Conservation (phyloP, 768 basidiomycete species). For the Nidularia sp. region DNA sequence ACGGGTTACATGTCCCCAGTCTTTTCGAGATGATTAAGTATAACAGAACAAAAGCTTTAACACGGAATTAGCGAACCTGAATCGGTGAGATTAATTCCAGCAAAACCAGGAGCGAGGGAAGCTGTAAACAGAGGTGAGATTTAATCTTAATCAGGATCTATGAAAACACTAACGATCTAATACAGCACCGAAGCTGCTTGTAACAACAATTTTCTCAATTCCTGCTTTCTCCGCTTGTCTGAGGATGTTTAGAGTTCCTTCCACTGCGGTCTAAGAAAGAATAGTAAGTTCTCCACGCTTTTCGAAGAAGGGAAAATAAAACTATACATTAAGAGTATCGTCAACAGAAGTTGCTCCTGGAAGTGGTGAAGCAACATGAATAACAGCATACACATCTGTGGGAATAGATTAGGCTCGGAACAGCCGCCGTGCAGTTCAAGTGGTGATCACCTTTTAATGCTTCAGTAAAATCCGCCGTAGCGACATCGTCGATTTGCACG, state of each 20-base stretch:
- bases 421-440: background rate
- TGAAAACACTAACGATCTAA: slow-evolving; percentile 18
- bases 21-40: slow-evolving; percentile 7
- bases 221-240: slow-evolving; percentile 31
- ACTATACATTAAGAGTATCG: slow-evolving; percentile 17
- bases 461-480: slow-evolving; percentile 36
- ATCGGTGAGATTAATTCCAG: slow-evolving; percentile 17
- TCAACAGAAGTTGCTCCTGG: slow-evolving; percentile 18
- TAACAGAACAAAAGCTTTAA: background rate
- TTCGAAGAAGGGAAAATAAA: background rate
- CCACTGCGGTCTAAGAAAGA: slow-evolving; percentile 24
- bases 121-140: slow-evolving; percentile 8
- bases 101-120: slow-evolving; percentile 13
- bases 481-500: slow-evolving; percentile 23
- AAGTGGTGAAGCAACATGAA: slow-evolving; percentile 38
- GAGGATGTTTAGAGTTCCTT: slow-evolving; percentile 37
- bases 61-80: slow-evolving; percentile 7
- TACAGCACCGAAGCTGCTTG: slow-evolving; percentile 24
- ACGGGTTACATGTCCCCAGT: slow-evolving; percentile 27
- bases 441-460: slow-evolving; percentile 31
- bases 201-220: slow-evolving; percentile 29
- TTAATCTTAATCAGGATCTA: background rate
- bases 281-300: background rate
- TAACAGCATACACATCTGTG: slow-evolving; percentile 40
- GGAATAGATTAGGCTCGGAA: background rate